Percentiles rank a stretch among this genome's conserved stretches.
These are phyloP conservation scores for Peronospora farinosa DNA, from an alignment of 352 stramenopile genomes.

Conservation along the genomic window DNA sequence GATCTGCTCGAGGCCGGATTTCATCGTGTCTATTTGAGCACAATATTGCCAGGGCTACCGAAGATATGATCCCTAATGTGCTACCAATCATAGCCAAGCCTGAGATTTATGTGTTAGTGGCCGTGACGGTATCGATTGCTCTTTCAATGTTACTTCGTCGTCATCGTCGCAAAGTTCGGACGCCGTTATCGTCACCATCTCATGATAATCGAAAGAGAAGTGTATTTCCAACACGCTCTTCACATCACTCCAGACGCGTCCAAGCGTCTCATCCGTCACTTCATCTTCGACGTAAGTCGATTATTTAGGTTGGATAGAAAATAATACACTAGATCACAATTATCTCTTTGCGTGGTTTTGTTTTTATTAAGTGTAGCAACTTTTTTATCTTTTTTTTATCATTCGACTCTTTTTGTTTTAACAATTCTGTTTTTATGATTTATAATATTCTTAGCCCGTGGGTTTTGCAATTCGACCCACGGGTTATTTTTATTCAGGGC, in stretches of 20 bases:
- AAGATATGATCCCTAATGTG: slow-evolving; percentile 45
- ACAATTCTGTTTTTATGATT: too few species aligned
- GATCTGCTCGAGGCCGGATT: slow-evolving; percentile 48
- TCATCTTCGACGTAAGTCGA: slow-evolving; percentile 39
- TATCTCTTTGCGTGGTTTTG: too few species aligned
- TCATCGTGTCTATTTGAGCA: slow-evolving; percentile 71
- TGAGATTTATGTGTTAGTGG: slow-evolving; percentile 47
- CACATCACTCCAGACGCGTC: slow-evolving; percentile 15
- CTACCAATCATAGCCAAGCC: slow-evolving; percentile 44
- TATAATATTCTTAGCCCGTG: too few species aligned
- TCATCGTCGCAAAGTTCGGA: slow-evolving; percentile 26
- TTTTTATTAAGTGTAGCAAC: too few species aligned
- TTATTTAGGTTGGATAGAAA: slow-evolving; percentile 35
- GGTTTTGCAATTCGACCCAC: too few species aligned
- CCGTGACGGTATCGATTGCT: slow-evolving; percentile 46
- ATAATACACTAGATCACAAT: neutral
- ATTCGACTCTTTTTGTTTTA: neutral
- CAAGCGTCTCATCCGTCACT: slow-evolving; percentile 19
- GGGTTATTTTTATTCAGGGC: too few species aligned
- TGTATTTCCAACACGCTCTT: slow-evolving; percentile 13
- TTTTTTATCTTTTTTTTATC: neutral
- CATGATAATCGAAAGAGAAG: slow-evolving; percentile 28
- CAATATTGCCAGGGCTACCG: slow-evolving; percentile 63
- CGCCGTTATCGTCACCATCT: slow-evolving; percentile 26
- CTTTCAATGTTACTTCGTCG: slow-evolving; percentile 59